Base-by-base conservation (phyloP, 371 early-diverging fungal species). In the Actinomucor elegans region DNA sequence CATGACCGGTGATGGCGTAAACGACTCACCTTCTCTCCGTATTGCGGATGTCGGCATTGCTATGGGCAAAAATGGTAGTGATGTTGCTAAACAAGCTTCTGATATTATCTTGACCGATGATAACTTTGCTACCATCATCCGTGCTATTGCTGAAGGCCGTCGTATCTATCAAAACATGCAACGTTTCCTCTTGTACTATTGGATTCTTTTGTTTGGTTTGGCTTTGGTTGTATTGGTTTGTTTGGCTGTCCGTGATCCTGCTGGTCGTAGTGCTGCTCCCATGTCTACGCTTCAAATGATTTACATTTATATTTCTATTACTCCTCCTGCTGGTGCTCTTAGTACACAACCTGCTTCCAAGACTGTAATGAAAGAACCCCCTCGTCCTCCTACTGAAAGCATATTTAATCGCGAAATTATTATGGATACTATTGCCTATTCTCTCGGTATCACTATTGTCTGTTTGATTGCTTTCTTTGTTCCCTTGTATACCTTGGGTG, bases 1-100 rank as follows among this genome's bases (percentile, higher is more conserved):
- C 34, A 87, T 88, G 91, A 92, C 93, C 0, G 97, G 96, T 52
- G 91, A 97, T 72, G 90, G 97, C 75, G 88, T 95, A 48, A 95
- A 92, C 57, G 97, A 97, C 67, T 88, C 94, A 0, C 94, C 92
- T 15, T 92, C 96, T 7, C 83, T 96, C 48, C 91, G 92, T 61
- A 80, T 86, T 50, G 94, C 96, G 15, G 88, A 96, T 69, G 89
- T 96, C 6, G 96, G 95, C 61, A 84, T 95, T 54, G 90, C 94
- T 21, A 92, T 94, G 95, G 94, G 94, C 54, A 84, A 90, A 44
- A 84, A 83, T 23, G 96, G 96, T 14, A 90, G 94, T n/a, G 94
- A 94, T 52, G 91, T 94, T 24, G 90, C 94, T 32, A 94, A 93
- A 59, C 90, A 94, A 52, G 93, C 94, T 0, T 88, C 94, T 4